Evolutionary conservation across 2,329 filamentous ascomycete species (phyloP), one percentile per base, ranked within the genome.

Genomic region (Cryphonectria parasitica): DNA sequence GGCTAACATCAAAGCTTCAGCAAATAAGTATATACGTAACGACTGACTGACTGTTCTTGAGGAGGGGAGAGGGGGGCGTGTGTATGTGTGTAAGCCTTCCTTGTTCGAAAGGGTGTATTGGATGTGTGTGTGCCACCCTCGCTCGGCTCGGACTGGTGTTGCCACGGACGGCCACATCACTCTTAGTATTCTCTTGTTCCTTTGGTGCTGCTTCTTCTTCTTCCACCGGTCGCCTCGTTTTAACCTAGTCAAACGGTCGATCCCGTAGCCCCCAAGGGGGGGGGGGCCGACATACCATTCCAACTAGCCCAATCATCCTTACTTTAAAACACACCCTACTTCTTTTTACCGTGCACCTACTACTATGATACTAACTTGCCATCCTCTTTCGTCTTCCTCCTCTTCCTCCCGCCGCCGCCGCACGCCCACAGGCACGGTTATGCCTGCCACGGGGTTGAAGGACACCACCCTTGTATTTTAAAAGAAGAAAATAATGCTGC

Each of bases 211-310:
- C 52, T 56, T 28, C 25, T 65, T 34, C 28, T 36, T 43, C 41
- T 25, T 60, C 10, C 64, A 66, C 64, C 64, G 64, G 64, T n/a
- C 64, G 34, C 36, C 64, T 36, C 31, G 1, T 66, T 58, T 52
- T 4, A 45, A 34, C 52, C 36, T 56, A 56, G 52, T 25, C n/a
- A 6, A 43, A 28, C 64, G 34, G 49, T 39, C 49, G 52, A 43
- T 56, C n/a, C 49, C 31, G 49, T 19, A 39, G 64, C 34, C 28
- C 3, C 17, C 22, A 7, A 22, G 11, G 28, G 54, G 2, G 0
- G 28, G n/a, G n/a, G n/a, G n/a, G n/a, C n/a, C n/a, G n/a, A n/a
- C n/a, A n/a, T n/a, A 28, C n/a, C n/a, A 56, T 15, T n/a, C n/a
- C 6, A 49, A 49, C 45, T 8, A 49, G 22, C n/a, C 52, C 52